Evolutionary conservation across 306 rosid species (phyloP), one percentile per base, ranked within the genome.

Genomic region (Cucurbita pepo): DNA sequence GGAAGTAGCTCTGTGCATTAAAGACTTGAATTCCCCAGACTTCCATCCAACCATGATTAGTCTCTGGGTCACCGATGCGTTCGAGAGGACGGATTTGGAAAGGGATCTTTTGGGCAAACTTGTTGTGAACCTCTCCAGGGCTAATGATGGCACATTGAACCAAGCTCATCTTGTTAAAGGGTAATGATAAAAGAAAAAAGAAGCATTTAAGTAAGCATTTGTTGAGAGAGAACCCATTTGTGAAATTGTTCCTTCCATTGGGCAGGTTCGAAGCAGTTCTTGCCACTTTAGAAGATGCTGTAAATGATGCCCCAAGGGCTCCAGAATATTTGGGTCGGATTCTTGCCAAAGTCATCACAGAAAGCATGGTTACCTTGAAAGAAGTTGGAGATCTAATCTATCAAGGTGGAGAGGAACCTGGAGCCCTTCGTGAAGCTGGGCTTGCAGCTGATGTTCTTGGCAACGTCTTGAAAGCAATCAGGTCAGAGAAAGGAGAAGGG

Each of bases 291-390:
- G 98, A 94, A 81, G 98, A 94, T 76, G 83, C 87, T 0, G 91
- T 94, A 50, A 94, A 78, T 66, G 98, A 94, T 58, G 96, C 97
- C 51, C 98, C 98, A 0, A 89, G 70, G 80, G 98, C 96, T 70
- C 83, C 97, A 0, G 92, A 90, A 81, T 94, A 87, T 82, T 83
- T 94, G 30, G 95, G 95, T 51, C 82, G 72, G 0, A 76, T 94
- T 30, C 85, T 94, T 58, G 96, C 91, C 0, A 55, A 77, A 72
- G 77, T 74, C 14, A 75, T 94, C 51, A 65, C 78, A 53, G 92
- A 86, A 84, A 79, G 80, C 77, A 78, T 86, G 73, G 76, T 82
- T 76, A 37, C 89, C 50, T 70, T 94, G 78, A 65, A 80, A 15
- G 92, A 90, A 75, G 86, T 94, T 11, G 98, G 86, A 59, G 56